These are phyloP conservation scores for Cystobasidium sp. DNA, from an alignment of 1,284 basidiomycete genomes.

Conservation along the genomic window DNA sequence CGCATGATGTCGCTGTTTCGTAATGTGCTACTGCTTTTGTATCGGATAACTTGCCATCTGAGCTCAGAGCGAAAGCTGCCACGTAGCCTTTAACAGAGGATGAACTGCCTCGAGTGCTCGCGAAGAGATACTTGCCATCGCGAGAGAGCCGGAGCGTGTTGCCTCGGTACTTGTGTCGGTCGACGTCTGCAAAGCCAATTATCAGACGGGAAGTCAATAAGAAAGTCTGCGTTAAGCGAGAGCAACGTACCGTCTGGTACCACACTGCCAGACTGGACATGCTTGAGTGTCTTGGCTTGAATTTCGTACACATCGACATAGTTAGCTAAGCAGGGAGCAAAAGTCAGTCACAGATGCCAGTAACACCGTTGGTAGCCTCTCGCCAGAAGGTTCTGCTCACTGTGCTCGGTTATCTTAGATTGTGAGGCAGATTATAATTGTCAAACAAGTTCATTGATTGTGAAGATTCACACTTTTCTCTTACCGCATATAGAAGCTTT, in stretches of 20 bases:
- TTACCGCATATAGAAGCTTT: constrained; percentile 56
- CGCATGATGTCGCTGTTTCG: constrained; percentile 55
- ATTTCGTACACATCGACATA: constrained; percentile 53
- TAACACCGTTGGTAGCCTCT: no score
- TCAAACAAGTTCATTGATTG: not conserved
- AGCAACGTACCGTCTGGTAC: constrained; percentile 44
- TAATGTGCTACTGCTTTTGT: constrained; percentile 46
- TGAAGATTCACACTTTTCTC: not conserved
- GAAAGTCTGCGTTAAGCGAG: not conserved
- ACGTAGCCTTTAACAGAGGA: constrained; percentile 55
- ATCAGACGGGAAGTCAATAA: not conserved
- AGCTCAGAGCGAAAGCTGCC: constrained; percentile 55
- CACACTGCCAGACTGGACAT: constrained; percentile 48
- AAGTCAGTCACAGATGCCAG: not conserved
- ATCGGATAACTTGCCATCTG: constrained; percentile 47
- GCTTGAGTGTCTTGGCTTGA: constrained; percentile 39
- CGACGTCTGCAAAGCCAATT: constrained; percentile 11
- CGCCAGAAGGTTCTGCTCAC: constrained; percentile 38
- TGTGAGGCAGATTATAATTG: not conserved
- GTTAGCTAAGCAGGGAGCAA: constrained; percentile 43
- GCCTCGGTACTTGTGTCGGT: constrained; percentile 54
- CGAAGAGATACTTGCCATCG: constrained; percentile 54
- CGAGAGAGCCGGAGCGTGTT: constrained; percentile 58
- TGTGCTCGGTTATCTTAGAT: constrained; percentile 50
- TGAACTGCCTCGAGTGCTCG: constrained; percentile 57